A percentile compares a stretch with the other conserved stretches of the same genome.
Conservation (phyloP, 495 filamentous ascomycete species). For the Neurospora tetraspora region DNA sequence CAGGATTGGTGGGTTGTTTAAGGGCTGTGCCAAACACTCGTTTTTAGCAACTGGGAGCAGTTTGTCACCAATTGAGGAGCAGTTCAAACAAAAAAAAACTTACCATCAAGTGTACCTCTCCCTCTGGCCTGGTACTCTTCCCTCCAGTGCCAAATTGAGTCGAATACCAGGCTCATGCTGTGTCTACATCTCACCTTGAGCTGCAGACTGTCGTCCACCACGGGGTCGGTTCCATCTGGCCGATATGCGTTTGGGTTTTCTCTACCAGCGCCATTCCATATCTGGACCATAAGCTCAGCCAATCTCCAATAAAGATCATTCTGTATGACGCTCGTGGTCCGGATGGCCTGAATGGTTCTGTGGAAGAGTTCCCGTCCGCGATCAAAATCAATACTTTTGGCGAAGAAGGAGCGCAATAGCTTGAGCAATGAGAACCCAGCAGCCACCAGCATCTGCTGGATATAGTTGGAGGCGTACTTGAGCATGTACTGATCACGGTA, state of each 20-base stretch:
- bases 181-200: slow-evolving; percentile 81
- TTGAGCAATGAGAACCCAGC: slow-evolving; percentile 79
- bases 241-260: slow-evolving; percentile 31
- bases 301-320: slow-evolving; percentile 82
- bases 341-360: slow-evolving; percentile 63
- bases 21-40: slow-evolving; percentile 45
- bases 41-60: slow-evolving; percentile 21
- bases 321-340: slow-evolving; percentile 63
- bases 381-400: slow-evolving; percentile 59
- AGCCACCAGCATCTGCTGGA: slow-evolving; percentile 87
- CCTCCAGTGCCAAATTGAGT: slow-evolving; percentile 89
- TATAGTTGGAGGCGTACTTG: slow-evolving; percentile 69
- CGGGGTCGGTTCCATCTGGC: slow-evolving; percentile 28
- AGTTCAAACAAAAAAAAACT: slow-evolving; percentile 16
- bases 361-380: slow-evolving; percentile 68
- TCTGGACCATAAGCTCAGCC: slow-evolving; percentile 82
- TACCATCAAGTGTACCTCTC: slow-evolving; percentile 69
- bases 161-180: slow-evolving; percentile 88
- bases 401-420: slow-evolving; percentile 76
- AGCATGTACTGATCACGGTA: slow-evolving; percentile 40
- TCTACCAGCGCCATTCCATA: slow-evolving; percentile 71
- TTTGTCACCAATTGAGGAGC: slow-evolving; percentile 1
- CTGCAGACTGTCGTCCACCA: slow-evolving; percentile 63
- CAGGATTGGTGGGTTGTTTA: slow-evolving; percentile 80
- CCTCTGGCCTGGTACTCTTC: slow-evolving; percentile 75